Conservation (phyloP, 768 basidiomycete genomes). For the Tylopilus rubrobrunneus region DNA sequence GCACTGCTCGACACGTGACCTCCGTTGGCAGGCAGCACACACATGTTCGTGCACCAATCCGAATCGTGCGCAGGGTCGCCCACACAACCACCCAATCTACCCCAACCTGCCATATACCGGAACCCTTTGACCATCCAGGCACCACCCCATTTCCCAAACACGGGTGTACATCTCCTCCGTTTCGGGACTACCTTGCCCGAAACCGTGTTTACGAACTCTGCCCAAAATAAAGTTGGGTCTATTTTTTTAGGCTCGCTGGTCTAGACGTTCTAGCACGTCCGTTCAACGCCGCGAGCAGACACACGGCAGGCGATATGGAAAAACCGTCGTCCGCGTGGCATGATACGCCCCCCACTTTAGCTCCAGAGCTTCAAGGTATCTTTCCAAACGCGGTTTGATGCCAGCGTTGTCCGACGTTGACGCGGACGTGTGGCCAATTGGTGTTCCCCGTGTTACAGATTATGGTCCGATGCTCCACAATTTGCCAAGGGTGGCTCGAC, state of each 20-base stretch:
- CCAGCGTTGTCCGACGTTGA: background rate
- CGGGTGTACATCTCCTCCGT: background rate
- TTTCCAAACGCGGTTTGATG: background rate
- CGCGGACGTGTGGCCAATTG: background rate
- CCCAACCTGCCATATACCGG: background rate
- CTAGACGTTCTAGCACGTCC: background rate
- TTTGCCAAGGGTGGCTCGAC: background rate
- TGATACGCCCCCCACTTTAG: background rate
- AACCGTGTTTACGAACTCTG: background rate
- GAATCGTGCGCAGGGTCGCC: background rate
- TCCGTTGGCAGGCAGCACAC: background rate
- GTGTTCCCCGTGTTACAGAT: background rate
- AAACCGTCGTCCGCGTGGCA: background rate
- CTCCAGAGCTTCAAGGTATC: too few species aligned
- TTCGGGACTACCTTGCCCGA: background rate
- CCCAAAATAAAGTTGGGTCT: background rate
- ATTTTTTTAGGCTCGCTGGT: background rate
- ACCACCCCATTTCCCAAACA: background rate
- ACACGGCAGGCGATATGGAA: background rate
- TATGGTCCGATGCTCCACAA: background rate
- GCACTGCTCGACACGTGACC: background rate
- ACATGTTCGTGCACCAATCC: background rate
- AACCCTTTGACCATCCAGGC: background rate
- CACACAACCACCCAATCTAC: background rate
- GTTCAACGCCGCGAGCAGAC: background rate